Percentiles rank a stretch among this genome's conserved stretches.
Evolutionary conservation across 2,329 filamentous ascomycete genomes (phyloP).

Genomic region (Fusarium napiforme): DNA sequence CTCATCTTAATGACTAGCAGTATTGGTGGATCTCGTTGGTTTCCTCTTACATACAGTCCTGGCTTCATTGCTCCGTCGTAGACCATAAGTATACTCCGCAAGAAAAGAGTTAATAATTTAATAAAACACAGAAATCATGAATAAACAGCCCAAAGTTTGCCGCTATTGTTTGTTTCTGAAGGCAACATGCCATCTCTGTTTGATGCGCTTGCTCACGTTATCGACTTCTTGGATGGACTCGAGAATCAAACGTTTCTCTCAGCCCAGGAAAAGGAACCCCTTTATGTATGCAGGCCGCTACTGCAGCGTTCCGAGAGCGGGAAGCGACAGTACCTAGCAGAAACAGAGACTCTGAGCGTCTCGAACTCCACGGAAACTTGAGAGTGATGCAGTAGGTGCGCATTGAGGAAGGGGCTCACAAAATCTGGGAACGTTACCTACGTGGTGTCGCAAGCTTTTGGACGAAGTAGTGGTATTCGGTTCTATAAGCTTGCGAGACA

Average conservation of each 20-base stretch:
- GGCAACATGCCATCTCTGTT: neutral
- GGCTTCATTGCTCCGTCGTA: slow-evolving; percentile 3
- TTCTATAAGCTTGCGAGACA: slow-evolving; percentile 26
- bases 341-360: slow-evolving; percentile 30
- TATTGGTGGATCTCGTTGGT: slow-evolving; percentile 31
- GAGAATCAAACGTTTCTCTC: slow-evolving; percentile 1
- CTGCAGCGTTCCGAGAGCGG: slow-evolving; percentile 37
- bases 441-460: slow-evolving; percentile 17
- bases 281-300: slow-evolving; percentile 38
- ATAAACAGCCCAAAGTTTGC: slow-evolving; percentile 9
- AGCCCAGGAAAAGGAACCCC: slow-evolving; percentile 21
- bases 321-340: slow-evolving; percentile 33
- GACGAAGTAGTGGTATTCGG: slow-evolving; percentile 7
- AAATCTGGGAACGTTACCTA: slow-evolving; percentile 4
- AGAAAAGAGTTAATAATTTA: neutral
- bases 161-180: slow-evolving; percentile 1
- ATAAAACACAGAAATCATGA: slow-evolving; percentile 9
- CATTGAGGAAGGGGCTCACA: slow-evolving; percentile 20
- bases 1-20: slow-evolving; percentile 45
- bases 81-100: neutral
- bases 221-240: neutral
- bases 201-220: slow-evolving; percentile 8
- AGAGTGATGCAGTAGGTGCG: slow-evolving; percentile 1
- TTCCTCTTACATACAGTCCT: slow-evolving; percentile 8
- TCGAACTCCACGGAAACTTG: slow-evolving; percentile 4